These are phyloP conservation scores for Wickerhamiella dianesei DNA, from an alignment of 805 yeast species.

Conservation along the genomic window DNA sequence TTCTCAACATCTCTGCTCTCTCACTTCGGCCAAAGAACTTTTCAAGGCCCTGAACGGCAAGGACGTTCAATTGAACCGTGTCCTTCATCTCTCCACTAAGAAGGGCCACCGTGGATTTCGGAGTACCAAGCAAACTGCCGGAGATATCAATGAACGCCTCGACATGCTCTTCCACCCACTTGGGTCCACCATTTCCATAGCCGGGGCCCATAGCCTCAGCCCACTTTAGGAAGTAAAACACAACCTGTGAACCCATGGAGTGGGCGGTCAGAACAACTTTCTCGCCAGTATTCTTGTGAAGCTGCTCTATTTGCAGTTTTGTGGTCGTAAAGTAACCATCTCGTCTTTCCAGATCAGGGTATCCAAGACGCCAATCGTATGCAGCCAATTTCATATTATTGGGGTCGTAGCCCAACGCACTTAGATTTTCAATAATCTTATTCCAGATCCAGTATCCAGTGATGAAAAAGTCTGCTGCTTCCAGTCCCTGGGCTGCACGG, in stretches of 20 bases:
- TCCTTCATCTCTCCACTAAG: slow-evolving; percentile 98
- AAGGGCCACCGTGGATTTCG: slow-evolving; percentile 82
- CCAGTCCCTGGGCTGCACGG: slow-evolving; percentile 91
- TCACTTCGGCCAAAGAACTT: slow-evolving; percentile 84
- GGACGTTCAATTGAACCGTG: slow-evolving; percentile 81
- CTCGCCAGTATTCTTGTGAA: slow-evolving; percentile 37
- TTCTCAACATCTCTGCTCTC: slow-evolving; percentile 67
- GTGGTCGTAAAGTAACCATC: slow-evolving; percentile 75
- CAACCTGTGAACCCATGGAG: slow-evolving; percentile 92
- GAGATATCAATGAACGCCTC: slow-evolving; percentile 75
- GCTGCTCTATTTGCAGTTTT: slow-evolving; percentile 57
- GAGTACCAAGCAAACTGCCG: slow-evolving; percentile 87
- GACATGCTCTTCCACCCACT: slow-evolving; percentile 78
- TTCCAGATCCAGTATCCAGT: slow-evolving; percentile 99
- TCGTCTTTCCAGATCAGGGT: slow-evolving; percentile 72
- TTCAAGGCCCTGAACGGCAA: slow-evolving; percentile 90
- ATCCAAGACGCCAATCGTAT: slow-evolving; percentile 93
- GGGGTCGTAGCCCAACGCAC: slow-evolving; percentile 89
- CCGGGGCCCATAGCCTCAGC: slow-evolving; percentile 77
- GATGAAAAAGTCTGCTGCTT: slow-evolving; percentile 90
- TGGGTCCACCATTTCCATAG: slow-evolving; percentile 75
- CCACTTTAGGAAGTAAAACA: slow-evolving; percentile 87
- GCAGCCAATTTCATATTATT: slow-evolving; percentile 82
- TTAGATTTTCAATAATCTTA: slow-evolving; percentile 83
- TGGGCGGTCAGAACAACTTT: slow-evolving; percentile 76